Base-by-base conservation (phyloP, 2,329 filamentous ascomycete species). In the Cryphonectria nitschkei region DNA sequence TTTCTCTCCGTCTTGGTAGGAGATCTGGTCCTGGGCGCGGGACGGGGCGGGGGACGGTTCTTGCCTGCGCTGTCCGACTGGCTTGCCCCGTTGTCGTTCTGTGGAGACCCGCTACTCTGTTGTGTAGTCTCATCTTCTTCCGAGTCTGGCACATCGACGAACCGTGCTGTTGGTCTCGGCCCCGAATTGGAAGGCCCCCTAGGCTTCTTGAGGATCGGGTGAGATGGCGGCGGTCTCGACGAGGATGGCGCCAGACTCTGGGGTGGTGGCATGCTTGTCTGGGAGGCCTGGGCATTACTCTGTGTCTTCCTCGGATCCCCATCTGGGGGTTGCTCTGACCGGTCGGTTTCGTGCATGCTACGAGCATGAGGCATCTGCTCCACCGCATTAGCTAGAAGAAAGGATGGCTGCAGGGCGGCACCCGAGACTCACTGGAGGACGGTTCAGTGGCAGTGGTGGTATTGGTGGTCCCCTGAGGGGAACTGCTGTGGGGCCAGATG, bases 171-270 rank as follows among this genome's bases (percentile, higher is more conserved):
- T n/a, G 87, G 87, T 29, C 86, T 83, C 16, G 86, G 84, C 6
- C 86, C 86, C 22, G 83, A 84, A 29, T 81, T 79, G 41, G 87
- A 87, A 70, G 86, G 86, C 19, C 84, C 85, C 75, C 86, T 83
- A 61, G 84, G 80, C 77, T 90, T 90, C 77, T 89, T 90, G 71
- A 90, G 76, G 68, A 90, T 90, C 0, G 88, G 87, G 74, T 88
- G 87, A 3, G 83, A 76, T 50, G 84, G 85, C 5, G 84, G 82
- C 9, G 84, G 82, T 69, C 83, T 83, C 19, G 83, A 81, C 13
- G 85, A 84, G 14, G 84, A 84, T 19, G 82, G 79, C 32, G 78
- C 77, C 11, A 76, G 72, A 50, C 74, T 71, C 62, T 76, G 78
- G 5, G 76, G 64, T 14, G 74, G 41, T 19, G 74, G 26, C 14